A percentile compares a stretch with the other conserved stretches of the same genome.
Evolutionary conservation across 2,329 filamentous ascomycete genomes (phyloP).

Genomic region (Penicillium olsonii): DNA sequence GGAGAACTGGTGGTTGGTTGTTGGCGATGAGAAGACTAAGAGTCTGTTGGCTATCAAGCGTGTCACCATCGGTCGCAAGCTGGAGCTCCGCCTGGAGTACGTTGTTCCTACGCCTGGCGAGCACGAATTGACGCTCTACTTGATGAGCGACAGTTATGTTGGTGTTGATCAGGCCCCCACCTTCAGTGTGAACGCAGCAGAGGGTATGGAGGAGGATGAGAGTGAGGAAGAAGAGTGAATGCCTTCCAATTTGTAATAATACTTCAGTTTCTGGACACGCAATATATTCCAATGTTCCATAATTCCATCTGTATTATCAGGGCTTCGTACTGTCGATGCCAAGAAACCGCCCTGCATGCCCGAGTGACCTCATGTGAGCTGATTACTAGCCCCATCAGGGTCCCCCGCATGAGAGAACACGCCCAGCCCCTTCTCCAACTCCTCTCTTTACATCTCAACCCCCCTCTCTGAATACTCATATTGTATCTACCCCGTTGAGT

Average conservation of each 20-base stretch:
- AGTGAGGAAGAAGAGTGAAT: conserved; percentile 74
- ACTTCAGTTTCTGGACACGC: conserved; percentile 17
- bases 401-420: conserved; percentile 4
- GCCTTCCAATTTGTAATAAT: conserved; percentile 22
- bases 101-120: conserved; percentile 82
- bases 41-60: conserved; percentile 90
- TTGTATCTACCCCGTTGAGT: background rate
- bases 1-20: conserved; percentile 98
- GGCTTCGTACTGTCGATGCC: too few species aligned
- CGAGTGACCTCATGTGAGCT: background rate
- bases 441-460: background rate
- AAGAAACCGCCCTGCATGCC: background rate
- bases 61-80: conserved; percentile 77
- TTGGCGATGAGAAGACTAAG: conserved; percentile 88
- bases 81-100: conserved; percentile 82
- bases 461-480: background rate
- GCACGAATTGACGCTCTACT: conserved; percentile 84
- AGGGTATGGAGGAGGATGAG: conserved; percentile 93
- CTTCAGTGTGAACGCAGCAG: conserved; percentile 81
- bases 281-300: conserved; percentile 14
- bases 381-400: conserved; percentile 7
- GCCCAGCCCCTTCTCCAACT: conserved; percentile 2
- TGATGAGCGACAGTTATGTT: conserved; percentile 97
- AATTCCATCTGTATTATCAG: background rate
- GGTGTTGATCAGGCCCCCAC: conserved; percentile 94